Evolutionary conservation across 768 basidiomycete genomes (phyloP), one percentile per base, ranked within the genome.

Genomic region (Pholiota microspora): DNA sequence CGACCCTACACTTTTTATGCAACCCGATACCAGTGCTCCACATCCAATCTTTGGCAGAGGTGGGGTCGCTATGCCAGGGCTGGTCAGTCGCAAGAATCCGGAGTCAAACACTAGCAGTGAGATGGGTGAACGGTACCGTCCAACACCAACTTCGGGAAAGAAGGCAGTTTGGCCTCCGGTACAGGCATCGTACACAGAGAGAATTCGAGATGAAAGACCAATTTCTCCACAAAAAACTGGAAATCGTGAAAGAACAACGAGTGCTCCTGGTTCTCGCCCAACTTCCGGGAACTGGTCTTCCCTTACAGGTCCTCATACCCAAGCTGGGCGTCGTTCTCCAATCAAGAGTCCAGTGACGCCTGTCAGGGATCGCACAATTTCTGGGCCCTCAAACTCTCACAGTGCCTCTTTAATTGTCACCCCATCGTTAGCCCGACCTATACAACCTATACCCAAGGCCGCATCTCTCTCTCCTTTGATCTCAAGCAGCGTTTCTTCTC

Each of bases 31-130:
- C n/a, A 74, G 75, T 49, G 67, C 77, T 3, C 81, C 86, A 13
- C 90, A 92, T 70, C 90, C 89, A 2, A 67, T 91, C 44, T 92
- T 92, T 65, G 89, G 89, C 15, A 79, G 77, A 52, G 84, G 85
- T 13, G 87, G 87, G 16, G 71, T 90, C 46, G 89, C 88, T 9
- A 83, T 92, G 82, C 86, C 87, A 7, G 89, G 89, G 2, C 79
- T 92, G 76, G 73, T 73, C 8, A 35, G 50, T 15, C 61, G 58
- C 1, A 59, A 66, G 62, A 32, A 64, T 66, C 25, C 60, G 42
- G 49, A 62, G 40, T 47, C 58, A 46, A 29, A 13, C 49, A 21
- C 25, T 40, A 45, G 51, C 16, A 53, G 42, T 34, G 63, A 65
- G 45, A 48, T 16, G 31, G 52, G 55, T 9, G 62, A 59, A 32